Percentiles rank a stretch among this genome's conserved stretches.
phyloP scores from a whole-genome alignment of 2,329 filamentous ascomycete species.

The Diaporthe ampelina region DNA sequence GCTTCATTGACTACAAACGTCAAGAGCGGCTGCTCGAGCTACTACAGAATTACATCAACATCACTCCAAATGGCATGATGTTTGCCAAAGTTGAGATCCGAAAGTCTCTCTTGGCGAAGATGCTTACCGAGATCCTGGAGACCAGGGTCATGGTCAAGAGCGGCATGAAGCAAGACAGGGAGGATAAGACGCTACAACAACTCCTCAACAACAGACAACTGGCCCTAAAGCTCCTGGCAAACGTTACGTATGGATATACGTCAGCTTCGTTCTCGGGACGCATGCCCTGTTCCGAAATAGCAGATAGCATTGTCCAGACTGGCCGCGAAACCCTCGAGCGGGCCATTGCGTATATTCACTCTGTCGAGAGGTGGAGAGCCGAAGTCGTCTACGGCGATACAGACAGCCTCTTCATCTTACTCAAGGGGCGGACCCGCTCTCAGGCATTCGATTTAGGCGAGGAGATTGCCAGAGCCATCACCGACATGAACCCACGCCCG shows the following conservation, averaged over 20 bases:
- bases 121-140: conserved; percentile 95
- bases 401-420: conserved; percentile 91
- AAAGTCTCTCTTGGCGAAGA: conserved; percentile 93
- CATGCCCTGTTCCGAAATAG: conserved; percentile 98
- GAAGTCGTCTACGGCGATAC: conserved; percentile 99
- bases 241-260: conserved; percentile 98
- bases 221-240: conserved; percentile 95
- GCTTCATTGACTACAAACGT: conserved; percentile 88
- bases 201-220: conserved; percentile 94
- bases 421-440: conserved; percentile 87
- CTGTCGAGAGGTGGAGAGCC: conserved; percentile 87
- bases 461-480: conserved; percentile 90
- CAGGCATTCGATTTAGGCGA: conserved; percentile 94
- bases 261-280: conserved; percentile 96
- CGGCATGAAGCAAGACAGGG: conserved; percentile 94
- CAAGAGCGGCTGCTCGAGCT: conserved; percentile 81
- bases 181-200: conserved; percentile 87
- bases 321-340: conserved; percentile 95
- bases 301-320: conserved; percentile 97
- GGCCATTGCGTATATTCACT: conserved; percentile 93
- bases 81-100: conserved; percentile 88
- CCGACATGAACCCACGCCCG: conserved; percentile 89
- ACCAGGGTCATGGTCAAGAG: conserved; percentile 98
- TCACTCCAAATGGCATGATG: conserved; percentile 97
- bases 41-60: conserved; percentile 87